Percentiles rank a stretch among this genome's conserved stretches.
phyloP scores from a whole-genome alignment of 1,284 basidiomycete genomes.

The Naganishia sp. region DNA sequence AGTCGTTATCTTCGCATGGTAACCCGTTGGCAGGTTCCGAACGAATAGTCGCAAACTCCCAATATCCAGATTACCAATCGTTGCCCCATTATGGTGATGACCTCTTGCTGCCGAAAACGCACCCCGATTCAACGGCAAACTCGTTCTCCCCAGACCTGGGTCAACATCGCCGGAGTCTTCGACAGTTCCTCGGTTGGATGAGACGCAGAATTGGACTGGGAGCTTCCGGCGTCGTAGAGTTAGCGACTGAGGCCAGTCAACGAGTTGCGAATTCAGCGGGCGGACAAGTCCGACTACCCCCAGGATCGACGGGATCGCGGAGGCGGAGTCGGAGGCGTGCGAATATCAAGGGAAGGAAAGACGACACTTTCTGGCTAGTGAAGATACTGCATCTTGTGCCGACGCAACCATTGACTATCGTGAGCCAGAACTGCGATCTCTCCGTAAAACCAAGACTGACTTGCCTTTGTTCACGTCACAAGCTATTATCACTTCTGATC shows the following conservation, averaged over 20 bases:
- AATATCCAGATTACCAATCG: conserved; percentile 19
- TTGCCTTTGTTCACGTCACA: not conserved
- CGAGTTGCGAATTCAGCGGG: conserved; percentile 12
- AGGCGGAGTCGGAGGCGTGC: conserved; percentile 2
- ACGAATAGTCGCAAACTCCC: not conserved
- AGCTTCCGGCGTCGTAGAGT: conserved; percentile 15
- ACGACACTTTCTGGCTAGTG: conserved; percentile 33
- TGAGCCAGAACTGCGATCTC: conserved; percentile 31
- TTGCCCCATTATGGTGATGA: conserved; percentile 1
- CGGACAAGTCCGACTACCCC: conserved; percentile 14
- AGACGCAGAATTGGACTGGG: conserved; percentile 13
- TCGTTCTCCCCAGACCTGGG: conserved; percentile 14
- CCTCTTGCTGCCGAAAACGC: not conserved
- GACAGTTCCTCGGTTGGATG: conserved; percentile 11
- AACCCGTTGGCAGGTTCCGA: conserved; percentile 1
- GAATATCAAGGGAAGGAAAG: not conserved
- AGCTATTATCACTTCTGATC: conserved; percentile 15
- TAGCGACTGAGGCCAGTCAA: conserved; percentile 20
- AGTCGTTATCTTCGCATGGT: conserved; percentile 6
- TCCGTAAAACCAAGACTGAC: not conserved
- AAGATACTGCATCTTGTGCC: conserved; percentile 35
- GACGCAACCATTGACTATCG: conserved; percentile 39
- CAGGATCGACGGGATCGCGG: conserved; percentile 1
- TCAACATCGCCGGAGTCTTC: conserved; percentile 11
- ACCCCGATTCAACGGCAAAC: not conserved